Base-by-base conservation (phyloP, 1,139 yeast genomes). In the Debaryomycetaceae sp. region DNA sequence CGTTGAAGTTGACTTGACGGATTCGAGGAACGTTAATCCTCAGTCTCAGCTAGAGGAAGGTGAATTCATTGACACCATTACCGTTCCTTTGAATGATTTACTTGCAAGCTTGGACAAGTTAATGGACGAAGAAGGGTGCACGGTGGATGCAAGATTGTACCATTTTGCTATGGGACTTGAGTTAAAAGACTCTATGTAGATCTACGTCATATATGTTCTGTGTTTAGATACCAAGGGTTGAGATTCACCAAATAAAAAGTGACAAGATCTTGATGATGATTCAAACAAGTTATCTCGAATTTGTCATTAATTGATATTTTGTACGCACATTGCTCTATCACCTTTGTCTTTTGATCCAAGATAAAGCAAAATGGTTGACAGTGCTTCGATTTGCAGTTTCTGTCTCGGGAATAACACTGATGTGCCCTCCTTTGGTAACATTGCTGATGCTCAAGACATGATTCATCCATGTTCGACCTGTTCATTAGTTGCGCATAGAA, bases 51-150 rank as follows among this genome's bases (percentile, higher is more conserved):
- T 91, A 51, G 97, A 91, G 65, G 97, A 88, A 6, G 85, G 84
- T 43, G 98, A 91, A 67, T 90, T 84, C 59, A 91, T 91, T 44
- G 96, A 89, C 54, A 83, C 88, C 9, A 86, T 90, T 57, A 72
- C 65, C 7, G 83, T 89, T 36, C 89, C 91, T 6, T 60, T 90
- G 51, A 64, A 68, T 14, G 63, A 70, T 24, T 76, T 91, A 45
- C 79, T 83, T n/a, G 72, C 70, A 20, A 76, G 72, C 36, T 63
- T 91, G 60, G 67, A 68, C 13, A 60, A 69, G 34, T 63, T 90
- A 20, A 77, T 64, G 46, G 49, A 72, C 33, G 57, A 62, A 4
- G 77, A 86, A 61, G 96, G 96, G 0, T 88, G 81, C 61, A 78
- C 79, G 31, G 68, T 91, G 20, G 99, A 91, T 66, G 91, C 97